These are phyloP conservation scores for Fomitopsis schrenkii DNA, from an alignment of 1,284 basidiomycete species.

Conservation along the genomic window DNA sequence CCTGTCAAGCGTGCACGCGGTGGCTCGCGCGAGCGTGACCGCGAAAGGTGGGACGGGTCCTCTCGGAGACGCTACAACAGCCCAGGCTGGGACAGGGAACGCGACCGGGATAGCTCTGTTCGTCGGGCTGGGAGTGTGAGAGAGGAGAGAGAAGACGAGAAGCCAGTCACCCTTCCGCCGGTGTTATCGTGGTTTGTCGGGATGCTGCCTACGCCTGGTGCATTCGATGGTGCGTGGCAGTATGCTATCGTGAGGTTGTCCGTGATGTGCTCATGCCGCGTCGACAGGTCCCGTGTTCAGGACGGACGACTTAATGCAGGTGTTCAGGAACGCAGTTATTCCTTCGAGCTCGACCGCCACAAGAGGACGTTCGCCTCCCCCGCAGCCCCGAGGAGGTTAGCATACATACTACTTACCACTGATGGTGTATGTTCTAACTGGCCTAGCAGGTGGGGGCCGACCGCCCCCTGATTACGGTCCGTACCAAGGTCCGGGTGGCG, in stretches of 20 bases:
- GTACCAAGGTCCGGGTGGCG: slow-evolving; percentile 34
- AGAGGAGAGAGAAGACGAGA: slow-evolving; percentile 51
- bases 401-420: too few species aligned
- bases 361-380: slow-evolving; percentile 43
- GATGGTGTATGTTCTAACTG: neutral
- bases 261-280: slow-evolving; percentile 7
- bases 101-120: slow-evolving; percentile 35
- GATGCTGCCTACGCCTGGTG: slow-evolving; percentile 61
- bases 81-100: slow-evolving; percentile 47
- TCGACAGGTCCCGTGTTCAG: slow-evolving; percentile 77
- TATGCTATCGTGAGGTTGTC: slow-evolving; percentile 7
- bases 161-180: slow-evolving; percentile 55
- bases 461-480: slow-evolving; percentile 45
- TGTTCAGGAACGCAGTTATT: slow-evolving; percentile 74
- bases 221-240: slow-evolving; percentile 72
- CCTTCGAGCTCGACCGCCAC: slow-evolving; percentile 47
- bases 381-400: slow-evolving; percentile 41
- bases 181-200: slow-evolving; percentile 80
- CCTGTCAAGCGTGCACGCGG: slow-evolving; percentile 52
- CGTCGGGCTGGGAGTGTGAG: slow-evolving; percentile 31
- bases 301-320: slow-evolving; percentile 80
- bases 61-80: slow-evolving; percentile 42
- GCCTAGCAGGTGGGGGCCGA: slow-evolving; percentile 26
- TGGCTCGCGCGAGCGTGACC: slow-evolving; percentile 45
- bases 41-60: slow-evolving; percentile 44